Base-by-base conservation (phyloP, 495 filamentous ascomycete genomes). In the Podospora bellae-mahoneyi region DNA sequence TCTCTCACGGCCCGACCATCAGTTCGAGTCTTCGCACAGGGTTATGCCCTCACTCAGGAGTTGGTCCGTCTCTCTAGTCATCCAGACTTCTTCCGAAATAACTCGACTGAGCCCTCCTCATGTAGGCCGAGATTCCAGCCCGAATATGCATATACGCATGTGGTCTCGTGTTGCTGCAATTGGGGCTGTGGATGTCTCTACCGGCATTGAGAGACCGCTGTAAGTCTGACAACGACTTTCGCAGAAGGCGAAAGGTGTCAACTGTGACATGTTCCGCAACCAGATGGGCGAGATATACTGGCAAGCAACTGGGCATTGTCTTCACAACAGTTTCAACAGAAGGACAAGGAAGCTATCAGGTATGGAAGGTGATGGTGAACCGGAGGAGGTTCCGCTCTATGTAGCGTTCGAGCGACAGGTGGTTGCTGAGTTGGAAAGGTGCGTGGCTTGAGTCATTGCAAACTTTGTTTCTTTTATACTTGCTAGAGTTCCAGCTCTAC, bases 391-490 rank as follows among this genome's bases (percentile, higher is more conserved):
- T 7, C 20, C 59, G 10, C 23, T 61, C 13, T 61, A n/a, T 23
- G 59, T 18, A 5, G 59, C 59, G 59, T 61, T 61, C 32, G 59
- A 61, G 59, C 20, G 59, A 18, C 59, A 61, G 23, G 59, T 61
- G 9, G 16, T 61, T 7, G 32, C 26, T 34, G 59, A 61, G 26
- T n/a, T 61, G 59, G 59, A 61, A 13, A 27, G 27, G 30, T 61
- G 27, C 16, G 59, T 61, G 16, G 59, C 26, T 32, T 61, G 59
- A 61, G 9, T 48, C 6, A 39, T 39, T 10, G 10, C 34, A 39
- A 10, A 39, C 6, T 10, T 0, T 39, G 34, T 39, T 39, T 39
- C 1, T 1, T 39, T 39, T 5, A 39, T 39, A 10, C 10, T 39
- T 39, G 1, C 34, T 39, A 39, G 6, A 39, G 10, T 1, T 39